These are phyloP conservation scores for Aphanomyces astaci DNA, from an alignment of 352 stramenopile species.

Conservation along the genomic window DNA sequence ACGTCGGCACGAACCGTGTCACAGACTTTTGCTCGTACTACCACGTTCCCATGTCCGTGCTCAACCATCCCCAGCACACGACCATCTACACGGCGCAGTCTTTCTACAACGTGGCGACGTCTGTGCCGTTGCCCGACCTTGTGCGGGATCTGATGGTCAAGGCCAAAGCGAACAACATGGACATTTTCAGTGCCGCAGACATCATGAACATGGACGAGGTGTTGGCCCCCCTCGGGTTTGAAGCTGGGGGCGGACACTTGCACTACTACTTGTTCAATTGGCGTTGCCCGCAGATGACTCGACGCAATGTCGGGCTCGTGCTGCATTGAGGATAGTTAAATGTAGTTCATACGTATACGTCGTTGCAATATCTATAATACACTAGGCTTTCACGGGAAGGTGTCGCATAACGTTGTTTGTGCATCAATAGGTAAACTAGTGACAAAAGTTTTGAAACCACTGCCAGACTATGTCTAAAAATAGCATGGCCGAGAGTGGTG, in stretches of 20 bases:
- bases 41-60: slow-evolving; percentile 94
- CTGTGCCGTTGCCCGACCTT: slow-evolving; percentile 41
- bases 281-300: slow-evolving; percentile 51
- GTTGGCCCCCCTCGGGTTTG: slow-evolving; percentile 50
- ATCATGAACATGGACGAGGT: slow-evolving; percentile 66
- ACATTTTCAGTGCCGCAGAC: slow-evolving; percentile 66
- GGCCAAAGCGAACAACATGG: slow-evolving; percentile 48
- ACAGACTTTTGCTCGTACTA: slow-evolving; percentile 97
- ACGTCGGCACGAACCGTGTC: slow-evolving; percentile 59
- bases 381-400: no score
- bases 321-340: slow-evolving; percentile 34
- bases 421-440: neutral
- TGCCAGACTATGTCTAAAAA: no score
- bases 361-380: neutral
- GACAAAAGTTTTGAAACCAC: neutral
- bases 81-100: slow-evolving; percentile 97
- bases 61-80: slow-evolving; percentile 91
- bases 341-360: neutral
- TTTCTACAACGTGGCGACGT: slow-evolving; percentile 97
- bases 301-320: slow-evolving; percentile 44
- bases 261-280: slow-evolving; percentile 79
- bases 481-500: neutral
- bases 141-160: slow-evolving; percentile 65
- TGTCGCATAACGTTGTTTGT: no score
- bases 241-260: slow-evolving; percentile 45